Evolutionary conservation across 164 flowering plant genomes (phyloP), one percentile per base, ranked within the genome.

Genomic region (Santalum album): DNA sequence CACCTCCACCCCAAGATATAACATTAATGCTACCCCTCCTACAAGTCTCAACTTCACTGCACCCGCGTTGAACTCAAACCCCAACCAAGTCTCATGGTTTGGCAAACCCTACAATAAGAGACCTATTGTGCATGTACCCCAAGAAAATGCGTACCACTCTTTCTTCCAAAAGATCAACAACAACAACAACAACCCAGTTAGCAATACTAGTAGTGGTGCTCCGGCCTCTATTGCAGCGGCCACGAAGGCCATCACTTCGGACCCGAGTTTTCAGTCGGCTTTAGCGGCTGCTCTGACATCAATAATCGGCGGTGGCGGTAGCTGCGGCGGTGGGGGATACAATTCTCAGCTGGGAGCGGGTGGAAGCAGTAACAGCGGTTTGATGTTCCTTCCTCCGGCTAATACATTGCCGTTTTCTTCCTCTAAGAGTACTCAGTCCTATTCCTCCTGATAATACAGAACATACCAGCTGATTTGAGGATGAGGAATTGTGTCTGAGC

Each of bases 241-340:
- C 5, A 83, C 90, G 0, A 91, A 86, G 67, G 98, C 81, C 3
- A 77, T 91, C 52, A 76, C 96, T 14, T 71, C 90, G 0, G 88
- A 91, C 70, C 96, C 98, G 0, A 83, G 66, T 64, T 88, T 91
- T 60, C 85, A 78, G 36, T 77, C 95, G 0, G 98, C 82, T 11
- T 55, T 91, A 48, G 89, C 74, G 7, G 81, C 85, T 7, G 96
- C 95, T 10, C 73, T 91, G n/a, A 50, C 92, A 3, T 78, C 92
- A 0, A 74, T 90, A 25, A 87, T 90, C 26, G 74, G 74, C 3
- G 23, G n/a, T 4, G n/a, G n/a, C n/a, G n/a, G n/a, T n/a, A n/a
- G 64, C 44, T 7, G 56, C 27, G 25, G 27, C 35, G 43, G 63
- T 22, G 12, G 44, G 56, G 36, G 23, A n/a, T n/a, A n/a, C 3